A percentile compares a stretch with the other conserved stretches of the same genome.
Evolutionary conservation across 805 yeast genomes (phyloP).

Genomic region (Yarrowia sp.): DNA sequence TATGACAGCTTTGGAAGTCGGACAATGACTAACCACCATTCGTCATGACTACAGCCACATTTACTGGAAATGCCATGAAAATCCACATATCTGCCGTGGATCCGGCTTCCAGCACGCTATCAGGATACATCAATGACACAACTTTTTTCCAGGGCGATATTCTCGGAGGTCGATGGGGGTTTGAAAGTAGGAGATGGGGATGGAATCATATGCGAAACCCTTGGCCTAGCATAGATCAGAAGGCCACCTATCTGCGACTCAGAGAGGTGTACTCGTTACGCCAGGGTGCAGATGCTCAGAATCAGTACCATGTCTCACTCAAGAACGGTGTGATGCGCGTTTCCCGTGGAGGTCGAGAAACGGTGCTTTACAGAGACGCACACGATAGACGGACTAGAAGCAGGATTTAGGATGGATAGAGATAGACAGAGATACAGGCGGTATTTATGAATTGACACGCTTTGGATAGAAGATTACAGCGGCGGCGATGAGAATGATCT

Average conservation of each 20-base stretch:
- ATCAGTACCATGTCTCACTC: constrained; percentile 16
- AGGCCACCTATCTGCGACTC: constrained; percentile 8
- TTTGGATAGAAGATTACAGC: background rate
- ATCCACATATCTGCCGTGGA: constrained; percentile 11
- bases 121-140: constrained; percentile 20
- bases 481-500: no score
- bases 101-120: constrained; percentile 9
- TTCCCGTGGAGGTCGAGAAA: constrained; percentile 12
- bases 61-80: constrained; percentile 11
- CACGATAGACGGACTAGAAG: background rate
- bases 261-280: constrained; percentile 11
- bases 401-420: background rate
- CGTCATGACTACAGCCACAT: constrained; percentile 14
- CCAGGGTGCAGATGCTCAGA: constrained; percentile 1
- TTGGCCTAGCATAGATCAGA: constrained; percentile 1
- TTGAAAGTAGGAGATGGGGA: constrained; percentile 9
- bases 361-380: constrained; percentile 2
- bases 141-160: constrained; percentile 30
- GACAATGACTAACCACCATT: background rate
- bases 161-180: constrained; percentile 16
- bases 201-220: background rate
- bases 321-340: constrained; percentile 20
- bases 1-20: background rate
- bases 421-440: no score
- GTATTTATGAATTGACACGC: background rate